These are phyloP conservation scores for Boletus tomentosulus DNA, from an alignment of 768 basidiomycete species.

Conservation along the genomic window DNA sequence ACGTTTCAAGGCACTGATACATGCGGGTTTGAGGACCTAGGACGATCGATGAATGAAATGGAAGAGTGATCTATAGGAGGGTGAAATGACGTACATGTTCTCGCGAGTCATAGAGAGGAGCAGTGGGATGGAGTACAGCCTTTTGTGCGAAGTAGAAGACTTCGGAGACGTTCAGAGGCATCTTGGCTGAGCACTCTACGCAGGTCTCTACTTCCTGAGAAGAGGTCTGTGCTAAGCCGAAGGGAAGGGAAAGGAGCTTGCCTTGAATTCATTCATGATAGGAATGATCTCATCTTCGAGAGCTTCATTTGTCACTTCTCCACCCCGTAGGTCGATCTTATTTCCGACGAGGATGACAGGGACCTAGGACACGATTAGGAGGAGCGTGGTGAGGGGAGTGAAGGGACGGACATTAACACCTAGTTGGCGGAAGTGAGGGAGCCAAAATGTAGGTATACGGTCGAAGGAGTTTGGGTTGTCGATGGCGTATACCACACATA, in stretches of 20 bases:
- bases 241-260: conserved; percentile 27
- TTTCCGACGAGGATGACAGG: conserved; percentile 97
- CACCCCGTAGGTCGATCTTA: conserved; percentile 94
- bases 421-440: conserved; percentile 89
- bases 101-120: conserved; percentile 93
- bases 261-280: conserved; percentile 99
- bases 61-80: neutral
- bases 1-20: conserved; percentile 78
- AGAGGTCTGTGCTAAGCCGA: conserved; percentile 3
- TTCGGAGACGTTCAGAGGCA: conserved; percentile 89
- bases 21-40: conserved; percentile 91
- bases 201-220: conserved; percentile 95
- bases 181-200: conserved; percentile 92
- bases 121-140: conserved; percentile 94
- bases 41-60: conserved; percentile 12
- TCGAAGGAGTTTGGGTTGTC: conserved; percentile 97
- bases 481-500: conserved; percentile 95
- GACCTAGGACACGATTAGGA: conserved; percentile 47
- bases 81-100: conserved; percentile 68
- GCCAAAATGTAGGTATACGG: conserved; percentile 96
- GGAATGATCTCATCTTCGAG: conserved; percentile 93
- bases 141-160: conserved; percentile 99
- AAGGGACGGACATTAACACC: conserved; percentile 80
- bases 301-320: conserved; percentile 90
- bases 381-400: neutral